A percentile compares a stretch with the other conserved stretches of the same genome.
These are phyloP conservation scores for Xanthoparmelia taractica DNA, from an alignment of 495 filamentous ascomycete genomes.

Conservation along the genomic window DNA sequence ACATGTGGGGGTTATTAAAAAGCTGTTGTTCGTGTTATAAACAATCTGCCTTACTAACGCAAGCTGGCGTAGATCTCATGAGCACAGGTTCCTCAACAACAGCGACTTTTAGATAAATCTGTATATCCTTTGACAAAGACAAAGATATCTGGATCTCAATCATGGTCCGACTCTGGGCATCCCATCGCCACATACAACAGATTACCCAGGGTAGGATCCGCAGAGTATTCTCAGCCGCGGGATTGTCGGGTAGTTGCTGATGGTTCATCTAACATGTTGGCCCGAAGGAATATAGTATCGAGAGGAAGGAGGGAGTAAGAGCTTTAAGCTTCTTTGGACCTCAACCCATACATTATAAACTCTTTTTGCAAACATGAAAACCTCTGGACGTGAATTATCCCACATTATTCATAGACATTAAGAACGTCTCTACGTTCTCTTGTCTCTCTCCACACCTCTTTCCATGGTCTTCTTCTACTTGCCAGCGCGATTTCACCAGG, in stretches of 20 bases:
- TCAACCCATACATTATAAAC: neutral
- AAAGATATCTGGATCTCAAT: neutral
- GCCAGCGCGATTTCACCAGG: neutral
- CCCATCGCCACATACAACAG: neutral
- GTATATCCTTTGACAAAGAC: neutral
- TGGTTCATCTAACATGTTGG: neutral
- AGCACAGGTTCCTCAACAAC: neutral
- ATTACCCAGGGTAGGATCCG: neutral
- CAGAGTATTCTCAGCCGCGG: neutral
- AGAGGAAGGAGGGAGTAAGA: neutral
- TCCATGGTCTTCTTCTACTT: neutral
- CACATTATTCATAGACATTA: neutral
- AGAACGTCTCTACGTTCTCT: neutral
- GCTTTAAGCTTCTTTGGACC: conserved; percentile 5
- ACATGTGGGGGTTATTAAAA: no score
- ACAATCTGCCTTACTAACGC: neutral
- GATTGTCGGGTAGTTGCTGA: conserved; percentile 1
- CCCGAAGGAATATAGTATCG: neutral
- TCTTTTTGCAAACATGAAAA: neutral
- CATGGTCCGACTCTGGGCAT: neutral
- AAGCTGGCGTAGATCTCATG: neutral
- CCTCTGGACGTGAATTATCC: neutral
- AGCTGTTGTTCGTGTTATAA: neutral
- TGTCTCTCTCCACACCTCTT: neutral
- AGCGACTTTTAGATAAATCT: neutral